Conservation (phyloP, 495 filamentous ascomycete species). For the Penicillium maclennaniae region DNA sequence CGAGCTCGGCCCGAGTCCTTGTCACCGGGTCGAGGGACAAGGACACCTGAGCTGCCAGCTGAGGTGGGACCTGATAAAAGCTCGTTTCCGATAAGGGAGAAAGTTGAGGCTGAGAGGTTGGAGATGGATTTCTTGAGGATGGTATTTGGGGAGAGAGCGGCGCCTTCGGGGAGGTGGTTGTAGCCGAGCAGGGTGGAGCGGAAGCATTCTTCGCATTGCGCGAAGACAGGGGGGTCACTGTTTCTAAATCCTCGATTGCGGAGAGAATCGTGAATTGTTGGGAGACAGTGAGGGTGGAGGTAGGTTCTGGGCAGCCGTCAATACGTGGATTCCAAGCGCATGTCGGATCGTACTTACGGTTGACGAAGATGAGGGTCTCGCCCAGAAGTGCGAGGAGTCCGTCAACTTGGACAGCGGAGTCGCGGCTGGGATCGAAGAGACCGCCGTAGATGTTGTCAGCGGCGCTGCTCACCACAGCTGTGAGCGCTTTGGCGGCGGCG, state of each 20-base stretch:
- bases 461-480: constrained; percentile 75
- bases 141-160: constrained; percentile 53
- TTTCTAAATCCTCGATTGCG: constrained; percentile 77
- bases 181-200: constrained; percentile 43
- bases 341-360: constrained; percentile 43
- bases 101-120: constrained; percentile 50
- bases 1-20: constrained; percentile 44
- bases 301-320: constrained; percentile 31
- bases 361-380: constrained; percentile 72
- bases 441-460: constrained; percentile 86
- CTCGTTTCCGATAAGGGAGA: constrained; percentile 68
- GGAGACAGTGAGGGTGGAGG: constrained; percentile 41
- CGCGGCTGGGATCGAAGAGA: constrained; percentile 71
- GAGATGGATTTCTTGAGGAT: constrained; percentile 66
- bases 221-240: constrained; percentile 65
- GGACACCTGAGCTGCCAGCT: constrained; percentile 51
- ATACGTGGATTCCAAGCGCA: neutral
- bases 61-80: constrained; percentile 54
- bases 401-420: constrained; percentile 79
- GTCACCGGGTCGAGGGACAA: constrained; percentile 40
- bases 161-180: constrained; percentile 31
- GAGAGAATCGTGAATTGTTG: constrained; percentile 75
- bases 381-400: constrained; percentile 79
- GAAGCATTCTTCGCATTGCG: constrained; percentile 68
- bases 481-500: constrained; percentile 66